These are phyloP conservation scores for Penicillium sp. DNA, from an alignment of 2,329 filamentous ascomycete genomes.

Conservation along the genomic window DNA sequence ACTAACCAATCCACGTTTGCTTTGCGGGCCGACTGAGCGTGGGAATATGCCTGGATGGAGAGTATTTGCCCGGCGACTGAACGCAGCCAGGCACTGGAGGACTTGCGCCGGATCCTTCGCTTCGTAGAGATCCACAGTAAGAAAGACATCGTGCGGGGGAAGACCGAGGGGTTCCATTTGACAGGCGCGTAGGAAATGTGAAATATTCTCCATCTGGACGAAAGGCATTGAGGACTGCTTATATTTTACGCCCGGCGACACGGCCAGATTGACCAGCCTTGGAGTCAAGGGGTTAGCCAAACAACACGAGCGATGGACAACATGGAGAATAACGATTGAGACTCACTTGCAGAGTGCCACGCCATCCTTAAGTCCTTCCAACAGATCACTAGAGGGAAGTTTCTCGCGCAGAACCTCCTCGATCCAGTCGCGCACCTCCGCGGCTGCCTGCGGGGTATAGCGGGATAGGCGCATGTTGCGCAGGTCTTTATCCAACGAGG, in stretches of 20 bases:
- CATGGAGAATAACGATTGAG: neutral
- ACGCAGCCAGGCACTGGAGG: slow-evolving; percentile 86
- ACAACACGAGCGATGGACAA: slow-evolving; percentile 8
- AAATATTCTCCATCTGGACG: slow-evolving; percentile 99
- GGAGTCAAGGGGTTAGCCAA: slow-evolving; percentile 29
- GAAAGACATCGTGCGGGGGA: slow-evolving; percentile 91
- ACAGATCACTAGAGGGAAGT: slow-evolving; percentile 73
- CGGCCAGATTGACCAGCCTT: slow-evolving; percentile 81
- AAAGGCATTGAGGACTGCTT: slow-evolving; percentile 96
- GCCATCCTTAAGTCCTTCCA: slow-evolving; percentile 87
- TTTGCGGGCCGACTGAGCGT: slow-evolving; percentile 74
- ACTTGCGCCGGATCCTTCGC: slow-evolving; percentile 95
- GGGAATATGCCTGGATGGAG: slow-evolving; percentile 76
- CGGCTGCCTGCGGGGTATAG: slow-evolving; percentile 88
- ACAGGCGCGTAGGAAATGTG: slow-evolving; percentile 88
- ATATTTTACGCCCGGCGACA: slow-evolving; percentile 80
- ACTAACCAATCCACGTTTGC: slow-evolving; percentile 62
- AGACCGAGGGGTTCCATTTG: slow-evolving; percentile 83
- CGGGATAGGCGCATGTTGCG: slow-evolving; percentile 88
- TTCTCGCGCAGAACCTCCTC: slow-evolving; percentile 77
- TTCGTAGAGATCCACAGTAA: slow-evolving; percentile 96
- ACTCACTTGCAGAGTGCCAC: slow-evolving; percentile 87
- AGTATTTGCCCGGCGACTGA: slow-evolving; percentile 81
- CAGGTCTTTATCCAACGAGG: slow-evolving; percentile 93
- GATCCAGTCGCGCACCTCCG: slow-evolving; percentile 84